Evolutionary conservation across 164 flowering plant genomes (phyloP), one percentile per base, ranked within the genome.

Genomic region (Kalanchoe fedtschenkoi): DNA sequence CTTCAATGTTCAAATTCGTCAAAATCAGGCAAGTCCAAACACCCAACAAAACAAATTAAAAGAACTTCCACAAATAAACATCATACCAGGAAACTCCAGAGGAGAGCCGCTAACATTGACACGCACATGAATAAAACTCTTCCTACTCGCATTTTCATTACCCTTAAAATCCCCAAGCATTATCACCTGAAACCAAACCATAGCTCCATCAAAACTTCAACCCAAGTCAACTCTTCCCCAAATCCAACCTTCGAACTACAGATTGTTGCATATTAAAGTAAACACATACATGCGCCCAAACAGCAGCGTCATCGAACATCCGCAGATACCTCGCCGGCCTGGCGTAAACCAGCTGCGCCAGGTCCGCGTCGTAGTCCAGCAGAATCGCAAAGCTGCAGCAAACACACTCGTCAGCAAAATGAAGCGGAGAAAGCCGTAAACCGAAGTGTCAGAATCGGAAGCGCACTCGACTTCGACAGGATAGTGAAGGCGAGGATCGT

Each of bases 61-160:
- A 11, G 7, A 41, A 65, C 32, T 7, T 32, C 21, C 28, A 8
- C 43, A 2, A 35, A 19, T 14, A 22, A 13, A 44, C 57, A n/a
- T 2, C 77, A n/a, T 68, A 93, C 97, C 99, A 39, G 88, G 88
- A 66, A 64, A 79, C 66, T 87, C 89, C 15, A 85, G 71, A 3
- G 92, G 83, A 58, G 88, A 85, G 34, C 97, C 92, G 11, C 69
- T 21, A 46, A 75, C 29, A 63, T 82, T 69, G 51, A 93, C 65
- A 11, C 95, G 85, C 41, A 90, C 91, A 66, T 90, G 96, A 26
- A 87, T 85, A 56, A 73, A 77, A 5, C 76, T 66, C 81, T 90
- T 90, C 62, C 65, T 42, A 33, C 62, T 61, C 16, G 74, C 85
- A 65, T 63, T 61, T 53, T 72, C 71, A 24, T 46, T 55, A 47